Conservation (phyloP, 495 filamentous ascomycete genomes). For the Podospora comata region DNA sequence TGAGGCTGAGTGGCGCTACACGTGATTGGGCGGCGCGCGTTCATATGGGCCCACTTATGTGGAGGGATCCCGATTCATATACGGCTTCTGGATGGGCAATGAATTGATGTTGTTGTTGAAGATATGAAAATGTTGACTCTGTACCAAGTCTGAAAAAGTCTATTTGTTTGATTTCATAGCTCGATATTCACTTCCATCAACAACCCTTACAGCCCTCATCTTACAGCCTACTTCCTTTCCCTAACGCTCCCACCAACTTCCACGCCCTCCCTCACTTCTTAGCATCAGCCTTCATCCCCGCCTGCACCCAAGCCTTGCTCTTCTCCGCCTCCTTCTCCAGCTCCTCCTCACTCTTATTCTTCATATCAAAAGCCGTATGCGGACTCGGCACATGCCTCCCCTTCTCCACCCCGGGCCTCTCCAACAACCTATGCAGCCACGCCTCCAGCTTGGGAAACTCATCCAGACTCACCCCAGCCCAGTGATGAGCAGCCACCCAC, state of each 20-base stretch:
- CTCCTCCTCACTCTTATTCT: slow-evolving; percentile 41
- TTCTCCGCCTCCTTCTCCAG: slow-evolving; percentile 52
- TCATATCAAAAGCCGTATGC: slow-evolving; percentile 57
- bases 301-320: slow-evolving; percentile 57
- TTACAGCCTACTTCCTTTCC: not conserved
- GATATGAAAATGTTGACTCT: not conserved
- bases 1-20: not conserved
- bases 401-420: slow-evolving; percentile 68
- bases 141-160: too few relatives aligned
- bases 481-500: slow-evolving; percentile 60
- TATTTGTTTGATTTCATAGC: too few relatives aligned
- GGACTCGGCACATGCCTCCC: slow-evolving; percentile 71
- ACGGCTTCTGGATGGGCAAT: too few relatives aligned
- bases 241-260: too few relatives aligned
- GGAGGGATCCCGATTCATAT: too few relatives aligned
- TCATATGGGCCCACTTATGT: not conserved
- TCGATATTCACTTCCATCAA: too few relatives aligned
- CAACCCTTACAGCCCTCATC: too few relatives aligned
- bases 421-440: slow-evolving; percentile 64
- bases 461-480: slow-evolving; percentile 70
- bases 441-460: slow-evolving; percentile 69
- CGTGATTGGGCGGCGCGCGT: not conserved
- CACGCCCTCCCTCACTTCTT: slow-evolving; percentile 50
- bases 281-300: slow-evolving; percentile 59
- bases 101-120: not conserved